Percentiles rank a stretch among this genome's conserved stretches.
Conservation (phyloP, 2,329 filamentous ascomycete genomes). For the Botrytis galanthina region DNA sequence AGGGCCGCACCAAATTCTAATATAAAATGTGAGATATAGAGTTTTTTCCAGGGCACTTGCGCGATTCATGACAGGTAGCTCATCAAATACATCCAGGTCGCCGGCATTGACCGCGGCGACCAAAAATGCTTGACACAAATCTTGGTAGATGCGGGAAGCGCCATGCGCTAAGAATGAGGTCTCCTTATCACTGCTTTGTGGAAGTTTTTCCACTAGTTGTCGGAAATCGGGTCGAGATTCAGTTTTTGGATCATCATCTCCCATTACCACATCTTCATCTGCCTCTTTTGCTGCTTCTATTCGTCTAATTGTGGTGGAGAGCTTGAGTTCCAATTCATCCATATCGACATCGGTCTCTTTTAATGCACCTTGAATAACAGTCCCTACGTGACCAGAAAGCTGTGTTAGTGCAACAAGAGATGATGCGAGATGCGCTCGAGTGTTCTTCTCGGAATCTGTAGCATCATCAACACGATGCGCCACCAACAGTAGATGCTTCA, state of each 20-base stretch:
- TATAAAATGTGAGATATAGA: conserved; percentile 73
- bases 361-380: conserved; percentile 65
- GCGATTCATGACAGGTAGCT: conserved; percentile 53
- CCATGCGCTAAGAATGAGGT: conserved; percentile 54
- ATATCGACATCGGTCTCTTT: conserved; percentile 68
- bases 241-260: conserved; percentile 39
- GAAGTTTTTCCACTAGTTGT: conserved; percentile 32
- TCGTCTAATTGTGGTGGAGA: conserved; percentile 67
- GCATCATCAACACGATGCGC: conserved; percentile 57
- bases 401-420: conserved; percentile 66
- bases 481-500: conserved; percentile 62
- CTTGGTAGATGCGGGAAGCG: conserved; percentile 53
- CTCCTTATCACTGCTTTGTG: conserved; percentile 40
- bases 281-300: conserved; percentile 49
- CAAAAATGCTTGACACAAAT: conserved; percentile 59
- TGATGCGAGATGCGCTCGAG: conserved; percentile 63
- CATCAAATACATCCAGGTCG: conserved; percentile 43
- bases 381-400: conserved; percentile 54
- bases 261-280: conserved; percentile 53
- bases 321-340: conserved; percentile 69
- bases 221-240: conserved; percentile 36
- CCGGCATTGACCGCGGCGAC: conserved; percentile 48
- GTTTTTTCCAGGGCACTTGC: conserved; percentile 56
- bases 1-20: conserved; percentile 69
- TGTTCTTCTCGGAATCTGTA: conserved; percentile 52